Conservation (phyloP, 2,329 filamentous ascomycete species). For the Botrytis hyacinthi region DNA sequence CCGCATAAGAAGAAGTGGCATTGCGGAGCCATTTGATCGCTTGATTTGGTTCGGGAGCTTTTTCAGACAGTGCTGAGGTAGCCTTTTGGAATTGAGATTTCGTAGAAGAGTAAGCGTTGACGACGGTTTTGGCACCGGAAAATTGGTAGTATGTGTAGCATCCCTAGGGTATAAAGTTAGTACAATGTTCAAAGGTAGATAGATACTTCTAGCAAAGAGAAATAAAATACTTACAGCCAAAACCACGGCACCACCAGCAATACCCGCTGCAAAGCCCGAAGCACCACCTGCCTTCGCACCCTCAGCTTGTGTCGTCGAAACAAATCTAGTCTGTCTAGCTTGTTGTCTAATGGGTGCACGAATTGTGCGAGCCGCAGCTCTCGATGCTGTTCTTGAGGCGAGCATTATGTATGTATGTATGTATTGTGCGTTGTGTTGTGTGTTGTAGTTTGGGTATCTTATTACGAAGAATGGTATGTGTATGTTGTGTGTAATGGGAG, state of each 20-base stretch:
- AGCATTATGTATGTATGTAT: slow-evolving; percentile 25
- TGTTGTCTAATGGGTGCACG: slow-evolving; percentile 27
- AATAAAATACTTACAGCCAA: slow-evolving; percentile 37
- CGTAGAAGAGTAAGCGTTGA: slow-evolving; percentile 52
- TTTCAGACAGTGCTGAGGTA: slow-evolving; percentile 58
- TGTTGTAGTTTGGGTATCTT: not conserved
- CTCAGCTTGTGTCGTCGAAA: slow-evolving; percentile 28
- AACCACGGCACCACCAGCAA: slow-evolving; percentile 49
- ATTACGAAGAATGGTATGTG: not conserved
- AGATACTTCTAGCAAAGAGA: not conserved
- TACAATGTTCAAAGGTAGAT: not conserved
- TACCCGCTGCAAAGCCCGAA: slow-evolving; percentile 47
- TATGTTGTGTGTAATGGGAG: not conserved
- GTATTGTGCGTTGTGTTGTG: not conserved
- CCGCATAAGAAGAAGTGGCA: slow-evolving; percentile 66
- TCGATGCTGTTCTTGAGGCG: slow-evolving; percentile 29
- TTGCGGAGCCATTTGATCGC: slow-evolving; percentile 64
- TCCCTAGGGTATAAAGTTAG: slow-evolving; percentile 28
- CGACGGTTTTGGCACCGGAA: slow-evolving; percentile 45
- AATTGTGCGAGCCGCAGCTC: slow-evolving; percentile 27
- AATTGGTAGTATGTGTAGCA: slow-evolving; percentile 54
- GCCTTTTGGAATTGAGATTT: slow-evolving; percentile 60
- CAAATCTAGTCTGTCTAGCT: slow-evolving; percentile 35
- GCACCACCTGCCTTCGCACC: slow-evolving; percentile 35
- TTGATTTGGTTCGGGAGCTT: slow-evolving; percentile 64